Evolutionary conservation across 2,329 filamentous ascomycete species (phyloP).

Genomic region (Ceratocystiopsis minuta): DNA sequence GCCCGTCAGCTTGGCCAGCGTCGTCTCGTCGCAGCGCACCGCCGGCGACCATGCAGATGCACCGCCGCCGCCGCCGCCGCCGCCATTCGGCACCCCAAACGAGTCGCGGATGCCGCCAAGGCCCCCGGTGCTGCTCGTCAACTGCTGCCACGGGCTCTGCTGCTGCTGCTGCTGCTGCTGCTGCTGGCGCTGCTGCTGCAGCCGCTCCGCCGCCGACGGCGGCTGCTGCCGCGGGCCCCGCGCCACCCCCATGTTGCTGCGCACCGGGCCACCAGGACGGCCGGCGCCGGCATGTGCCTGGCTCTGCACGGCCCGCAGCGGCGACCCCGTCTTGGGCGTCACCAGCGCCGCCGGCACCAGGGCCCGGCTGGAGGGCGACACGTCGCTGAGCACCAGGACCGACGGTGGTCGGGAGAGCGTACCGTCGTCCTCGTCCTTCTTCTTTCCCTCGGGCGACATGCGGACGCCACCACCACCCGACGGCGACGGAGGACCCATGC

Average conservation of each 20-base stretch:
- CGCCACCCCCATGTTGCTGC: not conserved
- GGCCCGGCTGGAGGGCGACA: no score
- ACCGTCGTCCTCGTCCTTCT: no score
- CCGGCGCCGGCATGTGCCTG: not conserved
- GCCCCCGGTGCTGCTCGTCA: not conserved
- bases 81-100: slow-evolving; percentile 1
- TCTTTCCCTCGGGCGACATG: no score
- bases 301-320: not conserved
- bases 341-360: slow-evolving; percentile 3
- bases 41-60: no score
- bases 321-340: slow-evolving; percentile 2
- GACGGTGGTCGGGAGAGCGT: no score
- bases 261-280: not conserved
- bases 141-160: not conserved
- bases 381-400: no score
- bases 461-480: no score
- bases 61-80: no score
- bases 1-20: no score
- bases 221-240: not conserved
- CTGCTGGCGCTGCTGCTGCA: not conserved
- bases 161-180: not conserved
- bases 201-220: not conserved
- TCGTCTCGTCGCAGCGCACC: no score
- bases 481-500: no score
- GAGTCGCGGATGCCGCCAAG: slow-evolving; percentile 3